Evolutionary conservation across 1,284 basidiomycete genomes (phyloP).

Genomic region (Irpex lacteus): DNA sequence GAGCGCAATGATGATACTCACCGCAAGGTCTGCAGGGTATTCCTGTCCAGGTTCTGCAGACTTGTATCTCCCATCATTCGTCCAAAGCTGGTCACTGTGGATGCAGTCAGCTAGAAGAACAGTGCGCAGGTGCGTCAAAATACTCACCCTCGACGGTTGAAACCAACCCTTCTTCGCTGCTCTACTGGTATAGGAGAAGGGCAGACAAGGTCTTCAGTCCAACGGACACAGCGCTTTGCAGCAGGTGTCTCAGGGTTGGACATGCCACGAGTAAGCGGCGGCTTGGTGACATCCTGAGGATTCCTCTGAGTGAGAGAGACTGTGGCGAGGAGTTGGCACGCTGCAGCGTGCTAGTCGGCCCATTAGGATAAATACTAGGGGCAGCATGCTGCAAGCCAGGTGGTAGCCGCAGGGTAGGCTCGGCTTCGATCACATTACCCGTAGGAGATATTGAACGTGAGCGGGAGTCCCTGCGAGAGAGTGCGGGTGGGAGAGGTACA

Average conservation of each 20-base stretch:
- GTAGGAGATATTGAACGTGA: conserved; percentile 12
- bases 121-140: conserved; percentile 1
- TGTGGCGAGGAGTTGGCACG: conserved; percentile 2
- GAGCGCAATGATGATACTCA: conserved; percentile 6
- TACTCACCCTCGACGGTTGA: conserved; percentile 68
- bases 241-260: conserved; percentile 8
- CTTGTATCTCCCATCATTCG: conserved; percentile 71
- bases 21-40: conserved; percentile 60
- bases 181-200: conserved; percentile 65
- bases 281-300: neutral
- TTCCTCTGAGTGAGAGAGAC: neutral
- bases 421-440: conserved; percentile 1
- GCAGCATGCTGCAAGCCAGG: conserved; percentile 16
- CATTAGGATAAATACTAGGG: conserved; percentile 4
- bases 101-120: neutral
- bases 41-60: conserved; percentile 50
- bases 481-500: neutral
- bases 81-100: conserved; percentile 75
- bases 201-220: conserved; percentile 69
- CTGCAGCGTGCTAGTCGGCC: conserved; percentile 1
- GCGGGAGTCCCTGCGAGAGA: conserved; percentile 3
- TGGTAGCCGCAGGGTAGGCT: conserved; percentile 15
- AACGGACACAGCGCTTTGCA: conserved; percentile 50
- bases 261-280: conserved; percentile 2
- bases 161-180: conserved; percentile 71